Percentiles rank a stretch among this genome's conserved stretches.
These are phyloP conservation scores for Pulveroboletus sp. DNA, from an alignment of 768 basidiomycete genomes.

Conservation along the genomic window DNA sequence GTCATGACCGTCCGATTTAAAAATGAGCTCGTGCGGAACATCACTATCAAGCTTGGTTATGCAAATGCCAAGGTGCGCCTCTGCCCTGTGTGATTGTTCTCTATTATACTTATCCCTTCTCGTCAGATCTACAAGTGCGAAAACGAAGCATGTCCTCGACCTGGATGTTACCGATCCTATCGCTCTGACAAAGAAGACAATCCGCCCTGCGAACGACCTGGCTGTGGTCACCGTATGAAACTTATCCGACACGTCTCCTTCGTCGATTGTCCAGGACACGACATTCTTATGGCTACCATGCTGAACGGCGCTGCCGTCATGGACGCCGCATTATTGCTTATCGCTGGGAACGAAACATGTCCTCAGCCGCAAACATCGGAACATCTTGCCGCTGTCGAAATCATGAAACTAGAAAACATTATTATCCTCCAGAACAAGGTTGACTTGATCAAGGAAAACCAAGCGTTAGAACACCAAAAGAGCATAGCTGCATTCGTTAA, in stretches of 20 bases:
- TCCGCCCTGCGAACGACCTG: slow-evolving; percentile 90
- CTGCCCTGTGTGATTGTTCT: slow-evolving; percentile 3
- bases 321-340: slow-evolving; percentile 94
- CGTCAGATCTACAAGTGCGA: slow-evolving; percentile 95
- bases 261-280: slow-evolving; percentile 96
- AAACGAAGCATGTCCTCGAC: slow-evolving; percentile 89
- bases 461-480: slow-evolving; percentile 94
- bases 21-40: slow-evolving; percentile 98
- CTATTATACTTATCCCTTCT: neutral
- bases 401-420: slow-evolving; percentile 98
- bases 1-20: slow-evolving; percentile 99
- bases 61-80: slow-evolving; percentile 92
- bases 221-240: slow-evolving; percentile 88
- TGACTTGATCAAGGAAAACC: slow-evolving; percentile 93
- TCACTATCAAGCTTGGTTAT: slow-evolving; percentile 99
- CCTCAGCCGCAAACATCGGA: slow-evolving; percentile 99
- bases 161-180: slow-evolving; percentile 93
- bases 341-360: slow-evolving; percentile 98
- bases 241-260: slow-evolving; percentile 97
- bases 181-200: slow-evolving; percentile 91
- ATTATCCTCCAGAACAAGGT: slow-evolving; percentile 99
- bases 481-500: slow-evolving; percentile 95
- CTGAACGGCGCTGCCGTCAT: slow-evolving; percentile 99
- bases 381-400: slow-evolving; percentile 97
- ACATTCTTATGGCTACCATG: slow-evolving; percentile 99